Evolutionary conservation across 1,139 yeast genomes (phyloP), one percentile per base, ranked within the genome.

Genomic region (Pichia sp.): DNA sequence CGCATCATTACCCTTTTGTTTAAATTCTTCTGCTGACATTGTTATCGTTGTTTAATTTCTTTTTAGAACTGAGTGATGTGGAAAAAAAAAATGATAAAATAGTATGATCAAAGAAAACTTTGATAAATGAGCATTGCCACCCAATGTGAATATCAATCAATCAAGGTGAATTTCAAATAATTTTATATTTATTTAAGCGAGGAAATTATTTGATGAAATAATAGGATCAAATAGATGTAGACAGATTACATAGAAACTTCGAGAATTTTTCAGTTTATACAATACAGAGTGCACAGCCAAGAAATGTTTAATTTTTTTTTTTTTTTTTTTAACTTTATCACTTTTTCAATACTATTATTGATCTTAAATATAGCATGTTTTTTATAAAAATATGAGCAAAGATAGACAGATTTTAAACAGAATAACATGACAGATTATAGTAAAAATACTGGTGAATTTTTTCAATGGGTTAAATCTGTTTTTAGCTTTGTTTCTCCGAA

Each of bases 1-100:
- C 43, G 90, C 92, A 55, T 87, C 84, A 70, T 92, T 92, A 58
- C 97, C 98, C 66, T 85, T 77, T 40, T 85, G 80, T 66, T 84
- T 84, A 61, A 62, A 80, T 63, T 83, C 89, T 53, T 82, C 90
- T 37, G 87, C 80, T 38, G 85, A 77, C 69, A 66, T 67, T 23
- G 40, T 30, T 16, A 16, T 16, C 16, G 16, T 16, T 16, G 16
- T 16, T 16, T 16, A 16, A 16, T 16, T 16, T 16, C 16, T 16
- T 16, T 16, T 16, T 16, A 16, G 16, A 16, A 16, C 16, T 16
- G 16, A 16, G 16, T 16, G 16, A 16, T 16, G 16, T 16, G 16
- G 16, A 16, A 16, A 16, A n/a, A n/a, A n/a, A 26, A 7, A 26
- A 26, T 7, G 9, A 26, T 7, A 7, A 26, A 26, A 26, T 9